phyloP scores from a whole-genome alignment of 305 asterid species.

The Solanum hybrid region DNA sequence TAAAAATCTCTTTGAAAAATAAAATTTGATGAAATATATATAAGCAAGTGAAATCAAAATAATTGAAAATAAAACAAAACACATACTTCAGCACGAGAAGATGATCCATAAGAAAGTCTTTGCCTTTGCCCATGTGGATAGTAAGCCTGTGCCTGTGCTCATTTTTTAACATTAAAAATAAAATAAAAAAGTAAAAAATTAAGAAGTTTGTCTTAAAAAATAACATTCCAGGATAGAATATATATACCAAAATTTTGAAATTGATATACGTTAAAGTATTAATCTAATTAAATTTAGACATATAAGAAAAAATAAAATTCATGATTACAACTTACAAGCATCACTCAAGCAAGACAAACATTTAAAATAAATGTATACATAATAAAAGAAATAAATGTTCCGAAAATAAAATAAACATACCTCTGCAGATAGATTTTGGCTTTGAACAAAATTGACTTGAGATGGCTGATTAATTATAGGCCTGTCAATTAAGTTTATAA shows the following conservation, averaged over 20 bases:
- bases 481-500: not conserved
- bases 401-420: not conserved
- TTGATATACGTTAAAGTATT: not conserved
- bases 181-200: not conserved
- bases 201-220: not conserved
- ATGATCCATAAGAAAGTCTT: not conserved
- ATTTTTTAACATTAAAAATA: not conserved
- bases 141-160: not conserved
- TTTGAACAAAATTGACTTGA: not conserved
- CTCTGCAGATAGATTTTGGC: not conserved
- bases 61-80: not conserved
- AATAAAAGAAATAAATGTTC: not conserved
- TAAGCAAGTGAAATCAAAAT: not conserved
- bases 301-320: not conserved
- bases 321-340: not conserved
- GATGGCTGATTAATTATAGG: not conserved
- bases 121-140: not conserved
- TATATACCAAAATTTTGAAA: too few species aligned
- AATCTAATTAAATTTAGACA: not conserved
- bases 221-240: not conserved
- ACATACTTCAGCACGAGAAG: not conserved
- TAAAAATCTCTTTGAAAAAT: not conserved
- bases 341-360: not conserved
- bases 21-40: not conserved
- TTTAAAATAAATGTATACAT: not conserved